phyloP scores from a whole-genome alignment of 345 rosid genomes.

The Leavenworthia alabamica region DNA sequence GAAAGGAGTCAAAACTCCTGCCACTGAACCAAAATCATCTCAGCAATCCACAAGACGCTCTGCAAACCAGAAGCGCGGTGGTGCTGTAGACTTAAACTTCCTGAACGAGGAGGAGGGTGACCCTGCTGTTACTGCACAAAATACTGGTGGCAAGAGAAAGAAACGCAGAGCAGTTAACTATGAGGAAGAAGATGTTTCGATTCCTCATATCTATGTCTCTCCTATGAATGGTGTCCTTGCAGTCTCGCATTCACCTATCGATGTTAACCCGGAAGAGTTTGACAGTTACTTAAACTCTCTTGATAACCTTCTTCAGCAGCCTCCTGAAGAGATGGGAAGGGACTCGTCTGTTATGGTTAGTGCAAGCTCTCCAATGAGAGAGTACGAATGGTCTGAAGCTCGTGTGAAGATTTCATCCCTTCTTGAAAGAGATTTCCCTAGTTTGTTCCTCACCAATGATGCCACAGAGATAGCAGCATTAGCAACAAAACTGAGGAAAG shows the following conservation, averaged over 20 bases:
- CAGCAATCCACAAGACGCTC: constrained; percentile 32
- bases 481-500: constrained; percentile 50
- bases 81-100: constrained; percentile 20
- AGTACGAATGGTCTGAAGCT: constrained; percentile 52
- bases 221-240: constrained; percentile 30
- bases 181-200: constrained; percentile 27
- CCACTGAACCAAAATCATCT: constrained; percentile 26
- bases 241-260: constrained; percentile 17
- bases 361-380: constrained; percentile 24
- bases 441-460: constrained; percentile 41
- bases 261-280: constrained; percentile 49
- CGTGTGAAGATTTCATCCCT: constrained; percentile 47
- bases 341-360: constrained; percentile 15
- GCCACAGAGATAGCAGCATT: constrained; percentile 39
- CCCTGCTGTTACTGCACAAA: constrained; percentile 18
- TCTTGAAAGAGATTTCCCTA: constrained; percentile 46
- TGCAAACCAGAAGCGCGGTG: constrained; percentile 19
- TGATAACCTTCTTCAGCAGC: constrained; percentile 51
- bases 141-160: constrained; percentile 22
- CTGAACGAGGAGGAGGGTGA: constrained; percentile 23
- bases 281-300: constrained; percentile 60
- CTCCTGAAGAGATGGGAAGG: constrained; percentile 26
- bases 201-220: constrained; percentile 35
- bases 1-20: constrained; percentile 20
- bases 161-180: constrained; percentile 8